Conservation (phyloP, 495 filamentous ascomycete genomes). For the Tuber indicum region DNA sequence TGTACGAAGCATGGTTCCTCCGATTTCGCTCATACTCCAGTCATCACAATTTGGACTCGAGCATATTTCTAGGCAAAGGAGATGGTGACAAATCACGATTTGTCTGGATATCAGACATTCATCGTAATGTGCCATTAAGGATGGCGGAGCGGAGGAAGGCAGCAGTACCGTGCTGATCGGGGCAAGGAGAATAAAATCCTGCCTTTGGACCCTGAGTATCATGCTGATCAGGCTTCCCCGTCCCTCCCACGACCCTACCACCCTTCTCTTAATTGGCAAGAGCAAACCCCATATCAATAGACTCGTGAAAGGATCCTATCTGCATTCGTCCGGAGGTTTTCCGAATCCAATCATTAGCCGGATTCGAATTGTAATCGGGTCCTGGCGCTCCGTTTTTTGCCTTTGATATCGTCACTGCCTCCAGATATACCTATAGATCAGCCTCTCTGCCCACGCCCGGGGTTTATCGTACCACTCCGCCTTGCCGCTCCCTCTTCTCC, state of each 20-base stretch:
- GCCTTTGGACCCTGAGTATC: background rate
- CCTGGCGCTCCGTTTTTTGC: background rate
- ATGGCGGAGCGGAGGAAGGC: background rate
- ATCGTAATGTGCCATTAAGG: background rate
- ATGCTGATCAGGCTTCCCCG: background rate
- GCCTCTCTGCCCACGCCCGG: background rate
- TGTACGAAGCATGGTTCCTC: background rate
- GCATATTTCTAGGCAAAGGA: background rate
- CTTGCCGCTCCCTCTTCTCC: background rate
- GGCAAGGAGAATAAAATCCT: background rate
- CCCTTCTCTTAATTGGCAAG: background rate
- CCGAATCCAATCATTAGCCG: background rate
- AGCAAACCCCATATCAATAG: background rate
- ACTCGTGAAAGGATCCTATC: background rate
- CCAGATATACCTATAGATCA: background rate
- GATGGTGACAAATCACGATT: background rate
- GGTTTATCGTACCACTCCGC: background rate
- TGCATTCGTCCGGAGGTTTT: background rate
- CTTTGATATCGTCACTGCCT: background rate
- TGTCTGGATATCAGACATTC: background rate
- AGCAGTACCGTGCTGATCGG: background rate
- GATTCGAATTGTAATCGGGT: background rate
- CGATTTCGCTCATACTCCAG: background rate
- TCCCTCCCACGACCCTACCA: background rate
- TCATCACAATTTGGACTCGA: background rate